These are phyloP conservation scores for Lactuca saligna DNA, from an alignment of 129 eudicot species.

Conservation along the genomic window DNA sequence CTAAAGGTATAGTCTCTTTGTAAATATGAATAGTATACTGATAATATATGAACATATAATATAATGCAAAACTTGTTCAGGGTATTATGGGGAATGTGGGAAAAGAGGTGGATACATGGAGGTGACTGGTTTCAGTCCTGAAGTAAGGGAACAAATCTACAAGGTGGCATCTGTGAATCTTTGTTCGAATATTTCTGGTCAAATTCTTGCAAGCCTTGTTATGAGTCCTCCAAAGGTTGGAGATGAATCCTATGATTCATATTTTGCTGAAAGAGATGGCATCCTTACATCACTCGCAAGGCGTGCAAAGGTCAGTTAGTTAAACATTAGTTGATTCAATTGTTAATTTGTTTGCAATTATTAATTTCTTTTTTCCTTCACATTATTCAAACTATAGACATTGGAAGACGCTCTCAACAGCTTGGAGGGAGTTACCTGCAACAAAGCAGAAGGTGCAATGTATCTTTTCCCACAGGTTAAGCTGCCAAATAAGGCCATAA, in stretches of 20 bases:
- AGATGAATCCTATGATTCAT: conserved; percentile 90
- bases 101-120: conserved; percentile 99
- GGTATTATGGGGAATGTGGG: conserved; percentile 96
- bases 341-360: background rate
- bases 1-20: conserved; percentile 62
- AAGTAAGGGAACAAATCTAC: conserved; percentile 91
- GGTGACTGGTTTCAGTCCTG: conserved; percentile 92
- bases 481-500: conserved; percentile 83
- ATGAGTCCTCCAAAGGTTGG: conserved; percentile 99
- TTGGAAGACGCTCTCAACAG: conserved; percentile 86
- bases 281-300: conserved; percentile 81
- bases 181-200: conserved; percentile 94
- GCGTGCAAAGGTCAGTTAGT: conserved; percentile 84
- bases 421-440: conserved; percentile 90
- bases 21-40: no score
- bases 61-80: conserved; percentile 33
- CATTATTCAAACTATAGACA: conserved; percentile 37
- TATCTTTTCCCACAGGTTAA: conserved; percentile 83
- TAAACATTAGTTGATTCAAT: no score
- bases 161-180: conserved; percentile 91
- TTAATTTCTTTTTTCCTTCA: background rate
- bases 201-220: conserved; percentile 93
- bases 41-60: no score
- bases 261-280: conserved; percentile 76
- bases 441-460: conserved; percentile 98